phyloP scores from a whole-genome alignment of 345 rosid genomes.

The Salix viminalis region DNA sequence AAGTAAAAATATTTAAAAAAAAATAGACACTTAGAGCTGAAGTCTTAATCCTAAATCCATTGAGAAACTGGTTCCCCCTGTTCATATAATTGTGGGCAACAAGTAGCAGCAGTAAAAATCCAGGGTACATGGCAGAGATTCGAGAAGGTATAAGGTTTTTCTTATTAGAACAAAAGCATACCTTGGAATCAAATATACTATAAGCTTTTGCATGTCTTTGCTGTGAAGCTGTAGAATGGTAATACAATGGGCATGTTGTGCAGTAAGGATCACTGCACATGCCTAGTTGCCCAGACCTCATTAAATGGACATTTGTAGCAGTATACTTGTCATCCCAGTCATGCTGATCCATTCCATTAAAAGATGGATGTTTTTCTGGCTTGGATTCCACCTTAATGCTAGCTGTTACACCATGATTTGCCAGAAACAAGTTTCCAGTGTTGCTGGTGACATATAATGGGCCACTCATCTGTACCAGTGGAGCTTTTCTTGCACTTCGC shows the following conservation, averaged over 20 bases:
- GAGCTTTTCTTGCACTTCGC: conserved; percentile 52
- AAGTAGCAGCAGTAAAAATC: background rate
- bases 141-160: background rate
- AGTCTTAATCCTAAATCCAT: background rate
- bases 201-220: conserved; percentile 40
- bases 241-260: conserved; percentile 75
- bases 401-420: conserved; percentile 24
- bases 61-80: background rate
- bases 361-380: conserved; percentile 33
- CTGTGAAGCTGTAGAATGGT: conserved; percentile 38
- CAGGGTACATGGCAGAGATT: background rate
- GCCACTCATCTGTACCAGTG: conserved; percentile 63
- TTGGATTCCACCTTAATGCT: conserved; percentile 24
- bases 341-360: conserved; percentile 34
- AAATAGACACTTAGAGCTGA: background rate
- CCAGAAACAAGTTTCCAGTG: conserved; percentile 27
- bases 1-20: background rate
- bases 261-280: conserved; percentile 91
- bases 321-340: conserved; percentile 37
- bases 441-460: conserved; percentile 45
- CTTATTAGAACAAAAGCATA: conserved; percentile 2
- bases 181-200: conserved; percentile 51
- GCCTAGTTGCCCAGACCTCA: conserved; percentile 81
- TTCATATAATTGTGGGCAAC: background rate
- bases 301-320: conserved; percentile 58